phyloP scores from a whole-genome alignment of 176 grass and related monocot species.

The Eremochloa ophiuroides region DNA sequence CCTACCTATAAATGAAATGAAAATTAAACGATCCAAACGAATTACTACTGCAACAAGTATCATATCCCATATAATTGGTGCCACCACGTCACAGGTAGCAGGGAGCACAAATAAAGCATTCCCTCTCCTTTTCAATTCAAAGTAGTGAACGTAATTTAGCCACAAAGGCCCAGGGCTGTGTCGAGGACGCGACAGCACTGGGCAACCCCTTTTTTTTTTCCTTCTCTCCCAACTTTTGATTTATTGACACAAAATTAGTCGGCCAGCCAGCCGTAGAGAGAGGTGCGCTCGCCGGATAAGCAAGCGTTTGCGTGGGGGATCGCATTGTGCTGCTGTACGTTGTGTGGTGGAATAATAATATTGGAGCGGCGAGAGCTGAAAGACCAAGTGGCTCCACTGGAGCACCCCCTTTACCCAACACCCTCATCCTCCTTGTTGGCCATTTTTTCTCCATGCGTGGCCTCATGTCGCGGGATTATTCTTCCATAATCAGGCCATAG shows the following conservation, averaged over 20 bases:
- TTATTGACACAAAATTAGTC: too few relatives aligned
- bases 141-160: slow-evolving; percentile 19
- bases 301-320: too few relatives aligned
- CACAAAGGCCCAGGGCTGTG: not conserved
- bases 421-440: slow-evolving; percentile 7
- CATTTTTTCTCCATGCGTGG: not conserved
- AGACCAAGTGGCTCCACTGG: not conserved
- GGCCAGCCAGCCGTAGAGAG: too few relatives aligned
- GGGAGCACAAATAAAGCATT: slow-evolving; percentile 5
- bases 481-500: not conserved
- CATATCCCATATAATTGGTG: not conserved
- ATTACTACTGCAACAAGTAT: not conserved
- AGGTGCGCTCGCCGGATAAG: not conserved
- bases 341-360: slow-evolving; percentile 29
- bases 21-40: not conserved
- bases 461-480: not conserved
- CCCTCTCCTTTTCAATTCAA: not conserved
- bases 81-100: too few relatives aligned
- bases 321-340: too few relatives aligned
- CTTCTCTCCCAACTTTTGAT: slow-evolving; percentile 14
- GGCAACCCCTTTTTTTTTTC: not conserved
- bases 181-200: slow-evolving; percentile 11
- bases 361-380: not conserved
- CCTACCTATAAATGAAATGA: not conserved
- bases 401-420: slow-evolving; percentile 18